Evolutionary conservation across 345 rosid genomes (phyloP), one percentile per base, ranked within the genome.

Genomic region (Ailanthus altissimus): DNA sequence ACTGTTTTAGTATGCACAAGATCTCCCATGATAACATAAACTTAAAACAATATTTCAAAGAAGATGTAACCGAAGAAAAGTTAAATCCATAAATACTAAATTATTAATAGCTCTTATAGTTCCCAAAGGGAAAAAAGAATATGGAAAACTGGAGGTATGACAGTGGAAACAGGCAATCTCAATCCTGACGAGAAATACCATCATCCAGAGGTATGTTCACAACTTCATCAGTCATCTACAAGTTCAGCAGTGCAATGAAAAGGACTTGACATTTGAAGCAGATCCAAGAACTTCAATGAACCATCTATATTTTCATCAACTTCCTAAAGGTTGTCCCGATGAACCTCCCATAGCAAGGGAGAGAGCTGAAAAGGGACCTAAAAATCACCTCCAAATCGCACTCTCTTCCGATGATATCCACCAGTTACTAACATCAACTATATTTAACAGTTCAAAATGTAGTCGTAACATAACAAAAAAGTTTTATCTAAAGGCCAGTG

Each of bases 41-140:
- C 77, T 36, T 46, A 74, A 8, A 72, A 74, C 77, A 62, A 23
- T 1, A 74, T 20, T 10, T 13, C 18, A 74, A 62, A n/a, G 47
- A 51, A 47, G 32, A 49, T 8, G 56, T 62, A 42, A n/a, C 36
- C 61, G 14, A 72, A 59, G 28, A 20, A 46, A 74, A 49, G 45
- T 2, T 5, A 12, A 47, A 18, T 13, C 49, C 32, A 64, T 36
- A 50, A 38, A 36, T 26, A 61, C 53, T 14, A 28, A 18, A 67
- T 46, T 14, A 50, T 70, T 36, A 51, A 51, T 5, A 50, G 20
- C 46, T 32, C 61, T 10, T 25, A 15, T 51, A 7, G 3, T 70
- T 18, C 16, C 25, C 26, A 51, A 20, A 56, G 28, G 10, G 12
- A 18, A 66, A 32, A 5, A 70, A 26, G 10, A 51, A 18, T 6